Percentiles rank a stretch among this genome's conserved stretches.
phyloP scores from a whole-genome alignment of 257 asterid species.

The Salvia miltiorrhiza region DNA sequence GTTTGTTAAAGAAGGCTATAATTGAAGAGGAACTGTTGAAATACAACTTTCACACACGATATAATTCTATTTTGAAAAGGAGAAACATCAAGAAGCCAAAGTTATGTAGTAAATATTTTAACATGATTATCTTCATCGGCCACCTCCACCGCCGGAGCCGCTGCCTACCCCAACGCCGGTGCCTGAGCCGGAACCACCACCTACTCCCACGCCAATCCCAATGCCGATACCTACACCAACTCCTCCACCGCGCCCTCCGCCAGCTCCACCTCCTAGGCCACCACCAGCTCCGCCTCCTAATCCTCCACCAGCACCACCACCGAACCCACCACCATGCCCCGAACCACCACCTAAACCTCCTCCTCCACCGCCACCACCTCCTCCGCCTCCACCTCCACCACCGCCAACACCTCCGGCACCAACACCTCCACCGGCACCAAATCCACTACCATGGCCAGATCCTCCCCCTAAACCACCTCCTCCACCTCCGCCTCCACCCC shows the following conservation, averaged over 20 bases:
- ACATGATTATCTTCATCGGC: conserved; percentile 16
- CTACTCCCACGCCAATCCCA: conserved; percentile 37
- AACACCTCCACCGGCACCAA: conserved; percentile 34
- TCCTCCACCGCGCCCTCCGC: conserved; percentile 28
- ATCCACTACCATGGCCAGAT: conserved; percentile 33
- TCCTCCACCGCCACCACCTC: conserved; percentile 29
- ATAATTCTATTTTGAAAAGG: not conserved
- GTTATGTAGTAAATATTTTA: not conserved
- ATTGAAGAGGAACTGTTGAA: not conserved
- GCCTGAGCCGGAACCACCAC: conserved; percentile 34
- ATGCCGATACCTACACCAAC: conserved; percentile 32
- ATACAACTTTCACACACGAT: conserved; percentile 3
- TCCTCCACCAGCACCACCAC: conserved; percentile 30
- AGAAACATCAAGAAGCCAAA: not conserved
- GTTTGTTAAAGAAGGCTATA: conserved; percentile 17
- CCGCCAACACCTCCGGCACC: conserved; percentile 28
- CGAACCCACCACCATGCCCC: conserved; percentile 37
- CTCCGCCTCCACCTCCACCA: conserved; percentile 34
- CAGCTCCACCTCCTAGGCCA: conserved; percentile 29
- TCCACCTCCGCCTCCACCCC: conserved; percentile 30
- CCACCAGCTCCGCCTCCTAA: conserved; percentile 28
- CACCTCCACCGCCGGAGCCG: conserved; percentile 34
- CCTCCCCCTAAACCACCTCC: conserved; percentile 38
- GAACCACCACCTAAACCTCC: conserved; percentile 40
- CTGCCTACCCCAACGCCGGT: conserved; percentile 31